Evolutionary conservation across 805 yeast genomes (phyloP), one percentile per base, ranked within the genome.

Genomic region (Metschnikowia cerradonensis): DNA sequence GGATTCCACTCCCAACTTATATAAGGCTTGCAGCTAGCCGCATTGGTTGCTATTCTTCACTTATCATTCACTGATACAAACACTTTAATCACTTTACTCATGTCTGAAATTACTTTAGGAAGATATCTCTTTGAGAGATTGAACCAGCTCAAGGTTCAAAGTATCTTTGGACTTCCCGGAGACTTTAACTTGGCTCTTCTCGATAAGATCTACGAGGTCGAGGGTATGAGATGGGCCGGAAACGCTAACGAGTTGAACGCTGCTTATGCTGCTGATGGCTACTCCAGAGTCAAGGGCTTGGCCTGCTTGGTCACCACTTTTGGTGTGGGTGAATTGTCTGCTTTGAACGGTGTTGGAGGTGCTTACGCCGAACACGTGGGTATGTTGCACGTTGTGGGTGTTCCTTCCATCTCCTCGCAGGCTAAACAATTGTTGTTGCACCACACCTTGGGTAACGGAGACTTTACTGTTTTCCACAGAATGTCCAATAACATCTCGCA

Each of bases 291-390:
- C 61, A 88, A 86, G 71, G 86, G 91, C 52, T 71, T 88, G 65
- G 80, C 86, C 54, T 84, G 87, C 60, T 59, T 88, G 46, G 77
- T 88, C 63, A 88, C 96, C 67, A 88, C 96, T 46, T 88, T 88
- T 67, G 96, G 96, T 71, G 96, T 88, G 50, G 96, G 96, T 67
- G 96, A 88, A 70, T 77, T 88, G 64, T 79, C 87, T 30, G 92
- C 95, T 11, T 75, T 88, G 61, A 88, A 88, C 69, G 96, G 94
- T 61, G 79, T 89, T 65, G 96, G 91, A 41, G 96, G 96, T 61
- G 77, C 94, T 47, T 88, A 82, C 71, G 91, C 96, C 56, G 96
- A 89, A 71, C 95, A 88, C 71, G 91, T 89, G 55, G 94, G 94
- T 61, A 69, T 88, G 59, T 72, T 88, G 57, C 95, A 88, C 72